These are phyloP conservation scores for Ogataea ganodermae DNA, from an alignment of 805 yeast species.

Conservation along the genomic window DNA sequence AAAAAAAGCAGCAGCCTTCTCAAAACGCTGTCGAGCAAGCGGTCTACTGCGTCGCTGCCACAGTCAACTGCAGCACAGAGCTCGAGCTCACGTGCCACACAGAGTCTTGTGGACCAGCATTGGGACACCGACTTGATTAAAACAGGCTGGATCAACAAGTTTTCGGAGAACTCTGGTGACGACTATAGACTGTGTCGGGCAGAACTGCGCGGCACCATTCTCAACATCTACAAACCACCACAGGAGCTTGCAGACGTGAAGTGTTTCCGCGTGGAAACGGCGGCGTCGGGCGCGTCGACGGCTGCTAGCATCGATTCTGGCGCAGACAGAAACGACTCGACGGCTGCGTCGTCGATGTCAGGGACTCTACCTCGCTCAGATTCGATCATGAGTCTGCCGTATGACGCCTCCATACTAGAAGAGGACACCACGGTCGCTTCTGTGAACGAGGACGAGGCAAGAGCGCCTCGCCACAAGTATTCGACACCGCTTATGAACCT, in stretches of 20 bases:
- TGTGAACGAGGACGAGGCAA: slow-evolving; percentile 6
- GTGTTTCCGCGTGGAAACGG: slow-evolving; percentile 28
- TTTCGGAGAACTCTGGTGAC: slow-evolving; percentile 35
- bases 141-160: slow-evolving; percentile 62
- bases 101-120: slow-evolving; percentile 29
- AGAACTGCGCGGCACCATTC: slow-evolving; percentile 66
- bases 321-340: neutral
- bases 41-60: slow-evolving; percentile 20
- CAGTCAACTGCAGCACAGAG: slow-evolving; percentile 2
- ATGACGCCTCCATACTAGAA: neutral
- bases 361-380: neutral
- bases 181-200: slow-evolving; percentile 56
- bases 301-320: neutral
- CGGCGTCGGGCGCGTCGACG: neutral
- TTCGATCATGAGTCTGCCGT: neutral
- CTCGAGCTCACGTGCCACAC: neutral
- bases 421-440: slow-evolving; percentile 6
- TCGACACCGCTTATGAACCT: slow-evolving; percentile 9
- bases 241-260: slow-evolving; percentile 44
- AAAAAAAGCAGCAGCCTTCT: slow-evolving; percentile 16
- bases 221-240: slow-evolving; percentile 63
- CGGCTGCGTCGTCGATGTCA: neutral
- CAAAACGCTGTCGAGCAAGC: slow-evolving; percentile 22
- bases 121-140: slow-evolving; percentile 44
- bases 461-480: slow-evolving; percentile 5